These are phyloP conservation scores for Populus simonii DNA, from an alignment of 345 rosid species.

Conservation along the genomic window DNA sequence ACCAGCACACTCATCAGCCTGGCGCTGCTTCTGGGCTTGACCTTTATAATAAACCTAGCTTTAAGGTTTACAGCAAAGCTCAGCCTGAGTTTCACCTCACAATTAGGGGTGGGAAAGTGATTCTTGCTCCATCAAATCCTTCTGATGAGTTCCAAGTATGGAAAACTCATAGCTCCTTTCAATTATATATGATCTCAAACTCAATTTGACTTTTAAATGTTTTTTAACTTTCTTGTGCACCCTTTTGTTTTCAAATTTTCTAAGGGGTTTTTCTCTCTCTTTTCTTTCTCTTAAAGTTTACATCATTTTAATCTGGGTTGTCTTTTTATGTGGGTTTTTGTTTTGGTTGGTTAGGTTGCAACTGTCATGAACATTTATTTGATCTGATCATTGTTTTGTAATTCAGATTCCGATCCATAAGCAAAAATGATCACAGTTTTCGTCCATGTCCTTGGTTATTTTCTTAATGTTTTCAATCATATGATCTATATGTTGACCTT, in stretches of 20 bases:
- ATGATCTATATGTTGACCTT: neutral
- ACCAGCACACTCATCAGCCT: conserved; percentile 34
- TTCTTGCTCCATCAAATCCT: conserved; percentile 58
- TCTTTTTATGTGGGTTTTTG: neutral
- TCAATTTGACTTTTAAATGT: neutral
- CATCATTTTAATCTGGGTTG: neutral
- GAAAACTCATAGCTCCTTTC: neutral
- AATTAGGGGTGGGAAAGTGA: conserved; percentile 55
- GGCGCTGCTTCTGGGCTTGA: conserved; percentile 25
- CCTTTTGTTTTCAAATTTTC: neutral
- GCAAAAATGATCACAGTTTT: neutral
- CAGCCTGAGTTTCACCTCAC: conserved; percentile 51
- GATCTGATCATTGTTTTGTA: neutral
- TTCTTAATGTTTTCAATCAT: neutral
- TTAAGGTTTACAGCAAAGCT: conserved; percentile 64
- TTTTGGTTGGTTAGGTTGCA: neutral
- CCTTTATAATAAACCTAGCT: conserved; percentile 45
- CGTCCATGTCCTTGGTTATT: neutral
- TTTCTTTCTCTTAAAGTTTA: neutral
- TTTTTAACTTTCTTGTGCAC: neutral
- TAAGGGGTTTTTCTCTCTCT: neutral
- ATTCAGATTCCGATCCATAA: neutral
- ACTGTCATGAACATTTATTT: neutral
- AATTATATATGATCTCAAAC: neutral
- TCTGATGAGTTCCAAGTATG: conserved; percentile 59